Conservation (phyloP, 345 rosid genomes). For the Sapria himalayana region DNA sequence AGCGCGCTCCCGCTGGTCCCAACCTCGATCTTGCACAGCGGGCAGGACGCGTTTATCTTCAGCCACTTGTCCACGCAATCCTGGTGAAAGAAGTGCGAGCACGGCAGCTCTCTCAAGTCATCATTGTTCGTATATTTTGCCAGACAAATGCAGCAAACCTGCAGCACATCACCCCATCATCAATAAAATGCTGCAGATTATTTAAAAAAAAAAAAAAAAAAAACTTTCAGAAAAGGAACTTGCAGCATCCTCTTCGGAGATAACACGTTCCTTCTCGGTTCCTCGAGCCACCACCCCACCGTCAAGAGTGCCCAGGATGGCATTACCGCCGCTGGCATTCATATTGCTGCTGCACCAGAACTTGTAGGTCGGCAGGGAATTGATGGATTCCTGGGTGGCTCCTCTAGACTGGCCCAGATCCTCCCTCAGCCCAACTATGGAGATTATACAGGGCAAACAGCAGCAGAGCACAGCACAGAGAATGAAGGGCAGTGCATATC, state of each 20-base stretch:
- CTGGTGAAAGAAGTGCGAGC: conserved; percentile 81
- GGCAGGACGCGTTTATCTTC: conserved; percentile 80
- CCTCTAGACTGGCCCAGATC: conserved; percentile 75
- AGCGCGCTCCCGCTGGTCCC: conserved; percentile 25
- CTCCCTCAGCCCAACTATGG: conserved; percentile 82
- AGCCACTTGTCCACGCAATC: conserved; percentile 97
- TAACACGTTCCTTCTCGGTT: conserved; percentile 55
- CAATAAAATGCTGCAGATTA: background rate
- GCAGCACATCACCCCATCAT: background rate
- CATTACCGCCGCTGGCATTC: conserved; percentile 28
- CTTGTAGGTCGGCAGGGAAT: conserved; percentile 80
- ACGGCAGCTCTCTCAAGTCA: conserved; percentile 79
- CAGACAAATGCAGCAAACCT: conserved; percentile 95
- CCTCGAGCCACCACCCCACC: conserved; percentile 88
- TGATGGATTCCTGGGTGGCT: conserved; percentile 73
- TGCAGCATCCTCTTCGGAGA: conserved; percentile 92
- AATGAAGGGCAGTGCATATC: conserved; percentile 97
- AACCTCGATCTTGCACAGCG: conserved; percentile 83
- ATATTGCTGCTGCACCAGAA: conserved; percentile 55
- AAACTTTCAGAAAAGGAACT: conserved; percentile 10
- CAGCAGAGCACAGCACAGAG: conserved; percentile 94
- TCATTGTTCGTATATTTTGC: conserved; percentile 85
- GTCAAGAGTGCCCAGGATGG: conserved; percentile 25
- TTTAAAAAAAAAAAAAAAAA: background rate
- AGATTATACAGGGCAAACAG: conserved; percentile 88